Evolutionary conservation across 1,139 yeast species (phyloP), one percentile per base, ranked within the genome.

Genomic region (Arxiozyma heterogenica): DNA sequence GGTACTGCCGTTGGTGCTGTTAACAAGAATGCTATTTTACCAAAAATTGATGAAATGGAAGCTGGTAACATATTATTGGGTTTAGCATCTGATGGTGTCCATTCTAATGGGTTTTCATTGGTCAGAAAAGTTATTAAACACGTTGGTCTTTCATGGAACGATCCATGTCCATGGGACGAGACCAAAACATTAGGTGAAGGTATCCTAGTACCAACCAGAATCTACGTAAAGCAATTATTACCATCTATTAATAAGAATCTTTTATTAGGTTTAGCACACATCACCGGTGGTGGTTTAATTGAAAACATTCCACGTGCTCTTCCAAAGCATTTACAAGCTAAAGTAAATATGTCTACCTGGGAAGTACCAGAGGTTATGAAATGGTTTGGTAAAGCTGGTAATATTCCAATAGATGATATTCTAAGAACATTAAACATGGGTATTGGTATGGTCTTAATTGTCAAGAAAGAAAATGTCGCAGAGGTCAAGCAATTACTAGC

Each of bases 1-100:
- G 98, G 99, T 72, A 93, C 98, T 46, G 94, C 97, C 52, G 91
- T 94, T 52, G 99, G 99, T 65, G 98, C 98, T n/a, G 98, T 94
- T n/a, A 75, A 79, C 62, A 87, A 86, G 66, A 73, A 76, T 58
- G 79, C 81, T 60, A 81, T 93, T 53, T 76, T 94, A 63, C 98
- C 99, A 46, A 79, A 78, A 59, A 68, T 77, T 27, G 73, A 78
- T 30, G 76, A 73, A 53, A 88, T 94, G 94, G 66, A 73, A 30
- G 79, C 75, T 22, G 98, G 98, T 45, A 85, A 94, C 70, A 83
- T 89, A 9, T 71, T 94, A 52, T 75, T 94, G 53, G 99, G 98
- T 55, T 75, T 94, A 58, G 87, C 80, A 51, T 88, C 98, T 18
- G 86, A 86, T 66, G 99, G 99, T 64, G 80, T 89, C 51, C 99